Evolutionary conservation across 371 early-diverging fungal species (phyloP).

Genomic region (Zopfochytrium polystomum): DNA sequence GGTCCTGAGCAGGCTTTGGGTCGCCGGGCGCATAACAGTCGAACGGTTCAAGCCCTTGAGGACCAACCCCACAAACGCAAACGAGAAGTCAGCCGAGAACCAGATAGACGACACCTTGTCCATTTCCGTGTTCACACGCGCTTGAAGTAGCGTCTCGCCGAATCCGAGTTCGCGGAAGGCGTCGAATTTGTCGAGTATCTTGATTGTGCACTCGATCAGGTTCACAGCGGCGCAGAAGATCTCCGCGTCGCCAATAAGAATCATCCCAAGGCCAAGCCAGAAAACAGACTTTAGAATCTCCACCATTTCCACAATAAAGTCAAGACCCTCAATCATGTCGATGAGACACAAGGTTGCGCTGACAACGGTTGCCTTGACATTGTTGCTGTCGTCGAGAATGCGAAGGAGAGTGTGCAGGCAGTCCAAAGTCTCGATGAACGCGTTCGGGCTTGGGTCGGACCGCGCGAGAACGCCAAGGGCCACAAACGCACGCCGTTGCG

Average conservation of each 20-base stretch:
- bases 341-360: conserved; percentile 86
- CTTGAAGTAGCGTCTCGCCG: conserved; percentile 63
- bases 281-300: conserved; percentile 69
- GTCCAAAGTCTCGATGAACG: conserved; percentile 84
- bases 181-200: conserved; percentile 69
- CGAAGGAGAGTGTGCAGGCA: conserved; percentile 81
- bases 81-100: conserved; percentile 80
- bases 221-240: conserved; percentile 71
- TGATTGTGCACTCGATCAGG: conserved; percentile 68
- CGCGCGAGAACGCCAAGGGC: conserved; percentile 83
- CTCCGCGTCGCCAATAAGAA: conserved; percentile 78
- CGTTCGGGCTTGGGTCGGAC: conserved; percentile 78
- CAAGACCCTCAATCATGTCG: conserved; percentile 79
- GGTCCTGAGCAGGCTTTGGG: conserved; percentile 66
- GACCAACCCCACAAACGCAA: conserved; percentile 76
- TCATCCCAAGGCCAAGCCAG: conserved; percentile 84
- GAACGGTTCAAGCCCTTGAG: conserved; percentile 76
- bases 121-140: conserved; percentile 65
- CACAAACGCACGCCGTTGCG: conserved; percentile 92
- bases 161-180: conserved; percentile 69
- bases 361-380: conserved; percentile 57
- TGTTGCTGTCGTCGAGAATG: conserved; percentile 76
- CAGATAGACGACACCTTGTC: conserved; percentile 74
- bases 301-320: conserved; percentile 57
- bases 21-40: conserved; percentile 66